Evolutionary conservation across 2,329 filamentous ascomycete genomes (phyloP).

Genomic region (Colletotrichum zoysiae): DNA sequence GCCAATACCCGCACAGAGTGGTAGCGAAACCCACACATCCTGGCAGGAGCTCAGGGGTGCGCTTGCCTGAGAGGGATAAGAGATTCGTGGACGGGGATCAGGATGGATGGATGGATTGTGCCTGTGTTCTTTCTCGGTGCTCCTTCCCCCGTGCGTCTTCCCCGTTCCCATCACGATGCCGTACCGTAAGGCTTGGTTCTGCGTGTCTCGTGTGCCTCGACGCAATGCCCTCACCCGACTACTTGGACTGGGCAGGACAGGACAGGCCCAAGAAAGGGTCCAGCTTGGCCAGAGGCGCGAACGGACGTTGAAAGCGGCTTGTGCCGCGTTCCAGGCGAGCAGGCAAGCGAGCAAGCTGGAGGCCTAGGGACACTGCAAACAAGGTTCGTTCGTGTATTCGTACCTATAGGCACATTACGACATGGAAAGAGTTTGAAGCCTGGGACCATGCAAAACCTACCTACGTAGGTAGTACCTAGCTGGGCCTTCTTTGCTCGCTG

Average conservation of each 20-base stretch:
- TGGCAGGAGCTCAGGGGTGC: constrained; percentile 1
- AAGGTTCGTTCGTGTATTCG: background rate
- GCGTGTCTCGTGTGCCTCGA: background rate
- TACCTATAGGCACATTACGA: too few relatives aligned
- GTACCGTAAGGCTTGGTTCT: background rate
- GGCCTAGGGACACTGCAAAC: background rate
- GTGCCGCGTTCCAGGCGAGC: constrained; percentile 9
- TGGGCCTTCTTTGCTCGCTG: constrained; percentile 30
- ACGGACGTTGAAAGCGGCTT: background rate
- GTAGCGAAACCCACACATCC: constrained; percentile 20
- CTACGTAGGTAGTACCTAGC: background rate
- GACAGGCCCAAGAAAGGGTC: background rate
- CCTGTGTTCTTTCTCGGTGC: background rate
- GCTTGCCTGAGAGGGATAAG: background rate
- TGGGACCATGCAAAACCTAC: background rate
- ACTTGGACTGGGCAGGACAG: background rate
- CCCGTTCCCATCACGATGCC: background rate
- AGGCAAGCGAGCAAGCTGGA: background rate
- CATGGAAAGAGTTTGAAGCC: background rate
- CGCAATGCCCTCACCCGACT: background rate
- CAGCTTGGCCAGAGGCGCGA: background rate
- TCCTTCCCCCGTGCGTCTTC: too few relatives aligned
- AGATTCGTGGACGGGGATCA: constrained; percentile 15
- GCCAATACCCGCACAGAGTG: constrained; percentile 14
- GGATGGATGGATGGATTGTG: background rate